Evolutionary conservation across 768 basidiomycete genomes (phyloP).

Genomic region (Leccinum subgranulosum): DNA sequence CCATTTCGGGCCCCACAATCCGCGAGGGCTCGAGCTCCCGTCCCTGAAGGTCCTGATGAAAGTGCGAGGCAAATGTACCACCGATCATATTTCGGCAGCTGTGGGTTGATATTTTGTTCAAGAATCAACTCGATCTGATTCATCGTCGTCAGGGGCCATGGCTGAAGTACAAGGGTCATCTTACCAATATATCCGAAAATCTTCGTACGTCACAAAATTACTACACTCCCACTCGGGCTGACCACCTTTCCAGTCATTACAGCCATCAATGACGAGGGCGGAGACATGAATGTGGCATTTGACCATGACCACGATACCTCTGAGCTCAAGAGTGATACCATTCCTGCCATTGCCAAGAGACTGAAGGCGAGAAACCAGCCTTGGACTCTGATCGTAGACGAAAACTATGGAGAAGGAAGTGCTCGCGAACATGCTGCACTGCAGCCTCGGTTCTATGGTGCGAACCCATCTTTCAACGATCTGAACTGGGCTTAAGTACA

Average conservation of each 20-base stretch:
- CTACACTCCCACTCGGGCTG: background rate
- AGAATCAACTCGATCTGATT: background rate
- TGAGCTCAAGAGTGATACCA: slow-evolving; percentile 63
- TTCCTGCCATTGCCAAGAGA: slow-evolving; percentile 87
- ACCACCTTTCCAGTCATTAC: slow-evolving; percentile 68
- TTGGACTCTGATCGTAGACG: slow-evolving; percentile 93
- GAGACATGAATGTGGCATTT: slow-evolving; percentile 88
- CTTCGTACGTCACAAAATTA: slow-evolving; percentile 54
- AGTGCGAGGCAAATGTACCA: slow-evolving; percentile 98
- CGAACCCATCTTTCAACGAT: slow-evolving; percentile 4
- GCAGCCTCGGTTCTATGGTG: slow-evolving; percentile 92
- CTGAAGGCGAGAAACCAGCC: slow-evolving; percentile 81
- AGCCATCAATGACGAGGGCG: slow-evolving; percentile 92
- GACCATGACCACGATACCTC: slow-evolving; percentile 57
- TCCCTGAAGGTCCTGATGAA: slow-evolving; percentile 81
- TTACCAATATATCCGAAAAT: slow-evolving; percentile 96
- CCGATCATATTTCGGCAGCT: slow-evolving; percentile 97
- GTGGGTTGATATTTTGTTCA: slow-evolving; percentile 40
- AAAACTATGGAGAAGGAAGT: slow-evolving; percentile 97
- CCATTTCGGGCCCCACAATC: slow-evolving; percentile 57
- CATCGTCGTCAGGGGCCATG: slow-evolving; percentile 72
- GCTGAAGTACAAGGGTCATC: slow-evolving; percentile 98
- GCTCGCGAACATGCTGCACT: slow-evolving; percentile 97
- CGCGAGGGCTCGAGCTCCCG: slow-evolving; percentile 70
- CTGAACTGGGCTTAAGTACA: background rate